Conservation (phyloP, 2,329 filamentous ascomycete species). For the Colletotrichum sublineola region DNA sequence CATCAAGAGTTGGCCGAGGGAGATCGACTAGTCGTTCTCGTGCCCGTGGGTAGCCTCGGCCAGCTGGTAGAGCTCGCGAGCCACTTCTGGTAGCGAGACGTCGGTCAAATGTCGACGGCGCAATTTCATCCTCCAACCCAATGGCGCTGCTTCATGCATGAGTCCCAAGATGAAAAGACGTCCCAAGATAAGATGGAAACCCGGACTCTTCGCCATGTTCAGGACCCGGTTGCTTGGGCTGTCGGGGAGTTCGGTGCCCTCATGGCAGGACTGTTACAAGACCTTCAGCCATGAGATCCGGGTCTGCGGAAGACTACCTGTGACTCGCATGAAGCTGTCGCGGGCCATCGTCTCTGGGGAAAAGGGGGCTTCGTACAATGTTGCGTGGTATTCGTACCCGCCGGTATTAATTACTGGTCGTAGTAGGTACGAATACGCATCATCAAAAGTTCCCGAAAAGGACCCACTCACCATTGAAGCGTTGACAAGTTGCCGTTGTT, state of each 20-base stretch:
- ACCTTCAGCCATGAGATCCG: not conserved
- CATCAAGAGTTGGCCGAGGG: not conserved
- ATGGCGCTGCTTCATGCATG: not conserved
- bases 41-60: not conserved
- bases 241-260: not conserved
- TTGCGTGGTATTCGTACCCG: not conserved
- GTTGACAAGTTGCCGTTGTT: not conserved
- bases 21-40: not conserved
- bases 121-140: not conserved
- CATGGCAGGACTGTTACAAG: too few species aligned
- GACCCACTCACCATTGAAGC: constrained; percentile 24
- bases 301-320: not conserved
- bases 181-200: not conserved
- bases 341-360: constrained; percentile 2
- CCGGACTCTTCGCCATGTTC: too few species aligned
- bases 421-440: not conserved
- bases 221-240: not conserved
- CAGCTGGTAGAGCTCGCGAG: not conserved
- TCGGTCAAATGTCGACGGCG: constrained; percentile 4
- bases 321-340: not conserved
- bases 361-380: not conserved
- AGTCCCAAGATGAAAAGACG: not conserved
- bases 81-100: constrained; percentile 9
- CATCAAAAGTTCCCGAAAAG: constrained; percentile 30
- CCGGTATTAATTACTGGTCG: not conserved